phyloP scores from a whole-genome alignment of 2,329 filamentous ascomycete genomes.

The Tolypocladium tropicale region DNA sequence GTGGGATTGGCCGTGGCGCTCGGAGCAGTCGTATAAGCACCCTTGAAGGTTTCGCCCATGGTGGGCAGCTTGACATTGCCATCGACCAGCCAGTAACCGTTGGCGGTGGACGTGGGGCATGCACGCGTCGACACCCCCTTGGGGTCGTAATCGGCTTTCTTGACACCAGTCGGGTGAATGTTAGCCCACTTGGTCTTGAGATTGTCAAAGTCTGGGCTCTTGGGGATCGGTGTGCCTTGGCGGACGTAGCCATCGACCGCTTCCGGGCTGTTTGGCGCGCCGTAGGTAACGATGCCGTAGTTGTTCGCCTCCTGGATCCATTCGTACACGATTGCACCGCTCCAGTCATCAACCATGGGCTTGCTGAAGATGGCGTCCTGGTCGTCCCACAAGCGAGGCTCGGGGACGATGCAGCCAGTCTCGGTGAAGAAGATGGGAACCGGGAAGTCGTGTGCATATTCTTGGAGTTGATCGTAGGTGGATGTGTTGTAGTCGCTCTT shows the following conservation, averaged over 20 bases:
- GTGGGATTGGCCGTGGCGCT: slow-evolving; percentile 7
- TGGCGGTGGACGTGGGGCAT: slow-evolving; percentile 60
- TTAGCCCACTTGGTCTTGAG: slow-evolving; percentile 68
- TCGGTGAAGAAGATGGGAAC: slow-evolving; percentile 89
- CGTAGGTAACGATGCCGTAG: slow-evolving; percentile 75
- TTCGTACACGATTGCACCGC: slow-evolving; percentile 77
- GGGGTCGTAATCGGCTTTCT: slow-evolving; percentile 54
- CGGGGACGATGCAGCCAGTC: slow-evolving; percentile 66
- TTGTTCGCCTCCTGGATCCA: slow-evolving; percentile 80
- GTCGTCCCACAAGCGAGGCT: slow-evolving; percentile 56
- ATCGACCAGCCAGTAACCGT: slow-evolving; percentile 72
- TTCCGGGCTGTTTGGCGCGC: slow-evolving; percentile 42
- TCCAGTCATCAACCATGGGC: slow-evolving; percentile 61
- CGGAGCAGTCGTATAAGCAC: slow-evolving; percentile 10
- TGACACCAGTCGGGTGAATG: slow-evolving; percentile 58
- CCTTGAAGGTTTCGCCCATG: slow-evolving; percentile 43
- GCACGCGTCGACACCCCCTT: slow-evolving; percentile 49
- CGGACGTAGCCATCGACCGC: slow-evolving; percentile 58
- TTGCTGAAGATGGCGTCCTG: slow-evolving; percentile 67
- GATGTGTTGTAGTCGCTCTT: slow-evolving; percentile 45
- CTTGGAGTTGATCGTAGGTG: slow-evolving; percentile 60
- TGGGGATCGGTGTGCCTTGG: slow-evolving; percentile 62
- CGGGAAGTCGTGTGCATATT: slow-evolving; percentile 57
- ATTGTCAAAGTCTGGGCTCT: slow-evolving; percentile 69
- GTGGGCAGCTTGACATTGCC: slow-evolving; percentile 61